phyloP scores from a whole-genome alignment of 2,329 filamentous ascomycete genomes.

The Colletotrichum plurivorum region DNA sequence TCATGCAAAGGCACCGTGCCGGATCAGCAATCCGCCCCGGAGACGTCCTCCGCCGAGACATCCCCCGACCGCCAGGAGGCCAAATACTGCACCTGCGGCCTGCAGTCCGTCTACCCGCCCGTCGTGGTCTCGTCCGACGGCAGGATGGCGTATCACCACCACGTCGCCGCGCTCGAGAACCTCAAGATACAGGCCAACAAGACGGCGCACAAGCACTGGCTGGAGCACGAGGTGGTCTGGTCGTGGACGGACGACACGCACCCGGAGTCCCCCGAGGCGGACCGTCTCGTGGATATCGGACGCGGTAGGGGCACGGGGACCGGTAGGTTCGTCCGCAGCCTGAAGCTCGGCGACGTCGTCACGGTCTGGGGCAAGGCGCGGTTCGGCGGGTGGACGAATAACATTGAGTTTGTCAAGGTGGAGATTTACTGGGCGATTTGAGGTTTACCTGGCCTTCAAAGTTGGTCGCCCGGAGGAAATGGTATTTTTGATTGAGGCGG shows the following conservation, averaged over 20 bases:
- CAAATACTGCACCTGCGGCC: constrained; percentile 49
- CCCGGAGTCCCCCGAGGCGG: constrained; percentile 57
- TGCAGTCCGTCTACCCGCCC: constrained; percentile 54
- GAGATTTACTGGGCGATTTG: constrained; percentile 72
- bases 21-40: not conserved
- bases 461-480: not conserved
- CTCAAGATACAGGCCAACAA: constrained; percentile 65
- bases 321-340: constrained; percentile 68
- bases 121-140: constrained; percentile 39
- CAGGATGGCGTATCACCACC: constrained; percentile 53
- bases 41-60: constrained; percentile 1
- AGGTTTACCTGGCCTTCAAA: constrained; percentile 36
- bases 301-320: constrained; percentile 65
- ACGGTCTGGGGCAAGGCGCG: constrained; percentile 74
- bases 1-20: constrained; percentile 17
- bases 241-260: constrained; percentile 63
- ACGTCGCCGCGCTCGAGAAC: constrained; percentile 50
- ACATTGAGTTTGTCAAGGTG: constrained; percentile 63
- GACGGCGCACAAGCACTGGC: constrained; percentile 50
- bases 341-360: constrained; percentile 73
- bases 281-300: constrained; percentile 57
- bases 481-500: not conserved
- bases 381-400: constrained; percentile 68
- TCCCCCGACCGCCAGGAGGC: constrained; percentile 32
- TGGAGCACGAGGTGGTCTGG: constrained; percentile 68